These are phyloP conservation scores for Mycena filopes DNA, from an alignment of 768 basidiomycete genomes.

Conservation along the genomic window DNA sequence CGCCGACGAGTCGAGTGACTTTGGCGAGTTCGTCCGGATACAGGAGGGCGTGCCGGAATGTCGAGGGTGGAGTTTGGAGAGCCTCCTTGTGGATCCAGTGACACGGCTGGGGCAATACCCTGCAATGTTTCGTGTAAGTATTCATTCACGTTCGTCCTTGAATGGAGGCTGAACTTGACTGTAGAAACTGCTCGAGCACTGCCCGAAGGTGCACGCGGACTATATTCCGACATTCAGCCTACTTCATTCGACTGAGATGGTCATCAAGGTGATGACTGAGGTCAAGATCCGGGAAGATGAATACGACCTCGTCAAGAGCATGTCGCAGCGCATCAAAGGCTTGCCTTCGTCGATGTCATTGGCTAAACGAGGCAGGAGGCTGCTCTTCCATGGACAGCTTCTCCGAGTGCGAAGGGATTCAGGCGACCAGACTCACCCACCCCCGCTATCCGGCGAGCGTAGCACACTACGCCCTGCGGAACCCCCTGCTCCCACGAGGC, in stretches of 20 bases:
- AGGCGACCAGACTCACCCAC: background rate
- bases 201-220: constrained; percentile 76
- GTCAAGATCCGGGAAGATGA: constrained; percentile 90
- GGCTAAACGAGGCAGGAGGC: constrained; percentile 76
- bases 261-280: constrained; percentile 83
- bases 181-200: constrained; percentile 76
- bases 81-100: constrained; percentile 80
- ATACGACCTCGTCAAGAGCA: constrained; percentile 76
- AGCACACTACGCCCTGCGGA: background rate
- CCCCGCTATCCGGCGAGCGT: constrained; percentile 1
- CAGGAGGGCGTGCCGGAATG: constrained; percentile 66
- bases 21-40: constrained; percentile 86
- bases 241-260: constrained; percentile 72
- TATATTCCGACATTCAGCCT: constrained; percentile 75
- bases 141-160: constrained; percentile 7
- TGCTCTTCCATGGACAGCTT: constrained; percentile 76
- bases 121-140: constrained; percentile 75
- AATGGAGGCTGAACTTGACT: constrained; percentile 5
- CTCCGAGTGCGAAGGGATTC: constrained; percentile 39
- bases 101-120: constrained; percentile 78
- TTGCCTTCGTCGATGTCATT: constrained; percentile 64
- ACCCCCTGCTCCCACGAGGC: constrained; percentile 26
- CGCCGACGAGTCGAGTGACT: constrained; percentile 67
- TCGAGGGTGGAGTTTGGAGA: constrained; percentile 71
- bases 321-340: constrained; percentile 69